Evolutionary conservation across 768 basidiomycete genomes (phyloP), one percentile per base, ranked within the genome.

Genomic region (Lactarius evosmus): DNA sequence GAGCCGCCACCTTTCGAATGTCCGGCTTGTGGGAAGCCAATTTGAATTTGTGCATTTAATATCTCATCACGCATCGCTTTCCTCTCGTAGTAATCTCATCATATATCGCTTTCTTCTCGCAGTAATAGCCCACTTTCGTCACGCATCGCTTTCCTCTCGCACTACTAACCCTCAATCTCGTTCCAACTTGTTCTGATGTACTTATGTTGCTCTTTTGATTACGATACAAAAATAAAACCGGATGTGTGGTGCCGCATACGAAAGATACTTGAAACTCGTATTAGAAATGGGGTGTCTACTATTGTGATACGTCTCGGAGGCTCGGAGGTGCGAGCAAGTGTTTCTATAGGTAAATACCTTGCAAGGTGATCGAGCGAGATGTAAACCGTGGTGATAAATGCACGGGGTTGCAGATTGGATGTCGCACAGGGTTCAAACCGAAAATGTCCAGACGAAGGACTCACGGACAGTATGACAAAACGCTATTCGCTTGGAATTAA

Each of bases 381-480:
- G 69, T 90, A 90, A 69, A 85, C 80, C 16, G 83, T 80, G 5
- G 85, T 85, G 66, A 87, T 85, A 74, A 90, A 90, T 30, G 85
- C 87, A 70, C 89, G 90, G 3, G 88, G 87, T 84, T 86, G 55
- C 14, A 55, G 56, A 27, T 46, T 33, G 8, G 32, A 50, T 56
- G 25, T 34, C 14, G 1, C 14, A 22, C 22, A 11, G 40, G 52
- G 54, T 11, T n/a, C 19, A 66, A 29, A 34, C 36, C 36, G 3
- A 44, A 34, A 52, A 46, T 4, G n/a, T 12, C 41, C 27, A 9
- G 14, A 36, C 29, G 32, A 27, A 32, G 14, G 22, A 72, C 79
- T 58, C 59, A 83, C 85, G 5, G 84, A 83, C 50, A 87, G 78
- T 6, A 84, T 84, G 63, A 86, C 80, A 69, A 86, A 80, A 8